Evolutionary conservation across 257 asterid genomes (phyloP).

Genomic region (Solanum sejunctum): DNA sequence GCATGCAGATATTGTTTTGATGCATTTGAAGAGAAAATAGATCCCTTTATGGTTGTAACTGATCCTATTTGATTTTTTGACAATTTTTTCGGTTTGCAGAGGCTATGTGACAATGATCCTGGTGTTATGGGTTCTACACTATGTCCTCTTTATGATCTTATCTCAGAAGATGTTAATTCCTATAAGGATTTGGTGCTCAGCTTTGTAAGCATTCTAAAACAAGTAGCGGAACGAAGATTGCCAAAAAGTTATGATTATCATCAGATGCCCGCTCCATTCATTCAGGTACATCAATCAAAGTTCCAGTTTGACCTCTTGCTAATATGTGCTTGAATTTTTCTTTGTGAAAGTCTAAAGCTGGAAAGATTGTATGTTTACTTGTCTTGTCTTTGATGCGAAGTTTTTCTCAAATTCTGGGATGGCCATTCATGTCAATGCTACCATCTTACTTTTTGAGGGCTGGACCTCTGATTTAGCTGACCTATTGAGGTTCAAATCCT

Average conservation of each 20-base stretch:
- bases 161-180: conserved; percentile 50
- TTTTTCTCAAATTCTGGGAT: neutral
- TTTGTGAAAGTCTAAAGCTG: neutral
- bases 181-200: conserved; percentile 81
- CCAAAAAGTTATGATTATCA: conserved; percentile 97
- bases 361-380: neutral
- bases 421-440: neutral
- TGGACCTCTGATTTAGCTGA: neutral
- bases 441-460: neutral
- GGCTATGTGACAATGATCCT: conserved; percentile 90
- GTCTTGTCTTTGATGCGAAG: neutral
- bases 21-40: neutral
- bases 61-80: neutral
- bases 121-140: conserved; percentile 98
- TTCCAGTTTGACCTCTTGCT: neutral
- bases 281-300: conserved; percentile 42
- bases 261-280: conserved; percentile 98
- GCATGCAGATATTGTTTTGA: neutral
- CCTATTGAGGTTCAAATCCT: neutral
- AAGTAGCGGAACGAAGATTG: conserved; percentile 83
- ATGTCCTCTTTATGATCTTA: conserved; percentile 91
- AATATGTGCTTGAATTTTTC: neutral
- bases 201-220: conserved; percentile 93
- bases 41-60: neutral
- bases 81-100: conserved; percentile 34